Evolutionary conservation across 345 rosid genomes (phyloP).

Genomic region (Abelmoschus esculentus): DNA sequence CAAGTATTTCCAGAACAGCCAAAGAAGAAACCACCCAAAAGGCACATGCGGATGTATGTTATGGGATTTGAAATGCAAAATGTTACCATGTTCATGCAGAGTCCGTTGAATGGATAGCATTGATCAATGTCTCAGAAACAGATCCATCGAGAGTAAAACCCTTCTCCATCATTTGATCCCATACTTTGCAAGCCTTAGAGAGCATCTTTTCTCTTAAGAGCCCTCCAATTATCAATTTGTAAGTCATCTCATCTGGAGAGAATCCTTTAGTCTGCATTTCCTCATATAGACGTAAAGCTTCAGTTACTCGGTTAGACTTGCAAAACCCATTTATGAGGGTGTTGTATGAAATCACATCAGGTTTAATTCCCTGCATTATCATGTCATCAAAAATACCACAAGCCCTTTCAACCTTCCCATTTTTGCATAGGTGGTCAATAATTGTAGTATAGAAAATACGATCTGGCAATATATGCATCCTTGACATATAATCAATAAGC

Average conservation of each 20-base stretch:
- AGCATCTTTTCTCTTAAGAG: conserved; percentile 57
- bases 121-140: conserved; percentile 56
- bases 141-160: conserved; percentile 84
- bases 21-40: neutral
- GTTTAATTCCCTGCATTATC: conserved; percentile 59
- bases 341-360: conserved; percentile 72
- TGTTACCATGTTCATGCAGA: conserved; percentile 22
- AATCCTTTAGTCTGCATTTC: conserved; percentile 62
- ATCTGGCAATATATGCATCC: conserved; percentile 55
- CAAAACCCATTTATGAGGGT: conserved; percentile 78
- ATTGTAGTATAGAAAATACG: conserved; percentile 67
- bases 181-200: conserved; percentile 58
- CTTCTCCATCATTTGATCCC: conserved; percentile 99
- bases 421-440: conserved; percentile 68
- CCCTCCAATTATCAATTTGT: conserved; percentile 72
- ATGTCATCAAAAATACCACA: conserved; percentile 54
- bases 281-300: conserved; percentile 54
- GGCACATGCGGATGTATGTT: neutral
- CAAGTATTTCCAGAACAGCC: neutral
- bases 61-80: conserved; percentile 11
- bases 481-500: conserved; percentile 66
- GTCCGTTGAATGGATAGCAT: conserved; percentile 34
- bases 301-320: conserved; percentile 46
- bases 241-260: conserved; percentile 76
- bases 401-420: conserved; percentile 63